Base-by-base conservation (phyloP, 2,329 filamentous ascomycete genomes). In the Cercospora zeina region DNA sequence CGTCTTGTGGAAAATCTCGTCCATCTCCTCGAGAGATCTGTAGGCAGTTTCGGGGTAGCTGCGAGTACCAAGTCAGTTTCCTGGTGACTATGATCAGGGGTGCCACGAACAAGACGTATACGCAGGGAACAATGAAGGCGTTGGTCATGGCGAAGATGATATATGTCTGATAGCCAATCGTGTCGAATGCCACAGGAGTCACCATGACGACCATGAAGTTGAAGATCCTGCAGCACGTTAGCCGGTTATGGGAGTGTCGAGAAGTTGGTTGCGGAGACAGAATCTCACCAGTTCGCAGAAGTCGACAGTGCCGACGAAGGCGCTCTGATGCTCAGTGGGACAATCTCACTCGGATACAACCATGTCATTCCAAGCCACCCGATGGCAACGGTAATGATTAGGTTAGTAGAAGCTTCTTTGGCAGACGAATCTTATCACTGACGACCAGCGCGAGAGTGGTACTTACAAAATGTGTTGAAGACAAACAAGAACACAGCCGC, bases 21-120 rank as follows among this genome's bases (percentile, higher is more conserved):
- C 86, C 82, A 89, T 88, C 71, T 88, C 86, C 72, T 88, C 86
- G 39, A 89, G 81, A 2, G 82, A 84, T 45, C 85, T 80, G 70
- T 85, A 85, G 1, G 83, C 83, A 11, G 86, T 88, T 74, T 88
- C 86, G 0, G 86, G 86, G 74, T 64, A 61, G 57, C 53, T 34
- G 24, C 3, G 31, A 21, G 36, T 16, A 36, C 1, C 1, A 3
- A 21, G 34, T 39, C 19, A 27, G 31, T 27, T 1, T 14, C 4
- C 2, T 30, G 21, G 5, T 21, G 2, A 30, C 6, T 0, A 14
- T 4, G 6, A 14, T 39, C 24, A 27, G 6, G 2, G 1, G 53
- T 7, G 3, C 11, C 39, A 55, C 53, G 11, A 19, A 57, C 54
- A 67, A 67, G 50, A 72, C 73, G 63, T 73, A 75, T 16, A 72